Base-by-base conservation (phyloP, 306 rosid species). In the Citrullus amarus region DNA sequence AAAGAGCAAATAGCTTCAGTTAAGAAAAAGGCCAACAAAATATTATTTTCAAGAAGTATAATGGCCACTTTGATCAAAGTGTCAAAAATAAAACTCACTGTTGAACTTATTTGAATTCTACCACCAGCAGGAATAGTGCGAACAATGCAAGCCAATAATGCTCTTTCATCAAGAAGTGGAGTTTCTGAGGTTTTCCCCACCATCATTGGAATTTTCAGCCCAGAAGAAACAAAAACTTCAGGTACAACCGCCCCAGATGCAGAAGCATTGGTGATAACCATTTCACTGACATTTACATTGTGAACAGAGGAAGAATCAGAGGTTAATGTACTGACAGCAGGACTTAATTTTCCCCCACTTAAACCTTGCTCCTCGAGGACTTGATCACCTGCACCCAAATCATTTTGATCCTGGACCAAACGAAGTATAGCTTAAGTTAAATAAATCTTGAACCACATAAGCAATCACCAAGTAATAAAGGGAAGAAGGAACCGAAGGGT, bases 51-150 rank as follows among this genome's bases (percentile, higher is more conserved):
- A 4, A 5, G 9, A 34, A 32, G 30, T n/a, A 54, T 5, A 17
- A 74, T 10, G 43, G 34, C 25, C 59, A 50, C 60, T 72, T 28
- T 28, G 78, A 73, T 73, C 10, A 14, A 16, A 53, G 39, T 25
- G 76, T 30, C 14, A 32, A 48, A 46, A 25, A 32, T 39, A 43
- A 75, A 30, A 81, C 84, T 76, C 70, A 91, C 99, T 68, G 99
- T 96, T 48, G 96, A 89, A 82, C 98, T 93, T 15, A 96, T 90
- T 53, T 88, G 91, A 86, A 92, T 91, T 82, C 87, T 86, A 69
- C 97, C 97, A 84, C 98, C 90, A 72, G 99, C 91, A 34, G 99
- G 99, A 87, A 95, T 90, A 73, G 99, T 96, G 75, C 99, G 99
- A 78, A 88, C 99, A 80, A 96, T 86, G 81, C 96, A 92, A 50